Evolutionary conservation across 2,329 filamentous ascomycete genomes (phyloP), one percentile per base, ranked within the genome.

Genomic region (Thermomyces lanuginosus): DNA sequence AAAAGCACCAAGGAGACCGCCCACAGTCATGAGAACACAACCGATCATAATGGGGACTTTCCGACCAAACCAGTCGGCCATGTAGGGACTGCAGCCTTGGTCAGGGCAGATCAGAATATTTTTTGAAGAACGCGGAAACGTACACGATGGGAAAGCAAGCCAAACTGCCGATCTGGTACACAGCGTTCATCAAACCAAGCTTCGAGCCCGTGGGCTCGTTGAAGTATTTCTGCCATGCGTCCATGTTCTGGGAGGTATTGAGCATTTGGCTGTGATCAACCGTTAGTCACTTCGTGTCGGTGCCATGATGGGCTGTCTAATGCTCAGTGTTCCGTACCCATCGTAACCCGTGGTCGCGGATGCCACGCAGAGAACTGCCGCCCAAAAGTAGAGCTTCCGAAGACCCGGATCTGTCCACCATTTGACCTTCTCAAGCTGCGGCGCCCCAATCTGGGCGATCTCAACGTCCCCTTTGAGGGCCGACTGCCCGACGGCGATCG

Each of bases 301-400:
- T 8, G 10, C 15, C 18, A 14, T 16, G 4, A 26, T 5, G 9
- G 11, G 9, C 24, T 8, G 22, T n/a, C 13, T 3, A 6, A 20
- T 20, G 7, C 18, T 20, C 10, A 10, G 18, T 20, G 20, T 23
- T 17, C 16, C 33, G 25, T 39, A 58, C 55, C 67, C 66, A 48
- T 74, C 69, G 42, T 71, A 72, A 28, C 68, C 67, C 5, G 66
- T 72, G 16, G 67, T 72, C 22, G 68, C 68, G 16, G 68, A 72
- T 8, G 65, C 67, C 30, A 72, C 53, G 46, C 68, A 65, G 31
- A 74, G 55, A 32, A 72, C 59, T 11, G 58, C 47, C 32, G 55
- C 57, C 43, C 61, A 58, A 26, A 56, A 55, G 41, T 72, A 72
- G 7, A 72, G 58, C 42, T 58, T 64, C 27, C 67, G 56, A 28